Evolutionary conservation across 257 asterid genomes (phyloP), one percentile per base, ranked within the genome.

Genomic region (Penstemon eatonii): DNA sequence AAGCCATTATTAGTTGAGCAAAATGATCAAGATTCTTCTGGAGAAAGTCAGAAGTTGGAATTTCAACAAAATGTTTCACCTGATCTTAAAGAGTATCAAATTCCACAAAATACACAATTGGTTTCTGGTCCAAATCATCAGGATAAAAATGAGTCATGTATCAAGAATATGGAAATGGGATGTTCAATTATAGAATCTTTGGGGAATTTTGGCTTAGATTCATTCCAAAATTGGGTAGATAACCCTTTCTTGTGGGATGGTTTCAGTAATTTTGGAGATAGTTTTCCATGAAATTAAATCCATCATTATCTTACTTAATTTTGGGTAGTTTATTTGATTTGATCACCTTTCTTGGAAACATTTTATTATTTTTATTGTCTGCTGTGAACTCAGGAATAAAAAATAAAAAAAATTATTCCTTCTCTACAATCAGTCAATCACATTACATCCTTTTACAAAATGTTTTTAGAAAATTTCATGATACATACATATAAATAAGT

Each of bases 191-290:
- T 37, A n/a, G 64, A 68, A 25, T 6, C 47, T 11, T 4, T 25
- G 54, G 69, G 63, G 60, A 19, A 36, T 38, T 46, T 72, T 50
- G n/a, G 57, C 5, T 7, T 60, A 25, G 82, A 80, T 44, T 63
- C 80, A 67, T 72, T 70, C 50, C 82, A 69, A 42, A 73, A 65
- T 64, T 84, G 90, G 85, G 80, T 83, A 73, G 81, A 67, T n/a
- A 85, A 79, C 33, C 90, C 92, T 1, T 74, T 83, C 46, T 63
- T 74, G 10, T 89, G 95, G 95, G 95, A 89, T 71, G 73, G 79
- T 76, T 85, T 83, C 60, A 64, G 66, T 46, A 46, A 71, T 68
- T 73, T 82, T 47, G 79, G 66, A 46, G 85, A 73, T 4, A 66
- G 50, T 70, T 80, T 75, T 62, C 83, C 86, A 50, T 88, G 80